Conservation (phyloP, 495 filamentous ascomycete species). For the Margaritispora aquatica region DNA sequence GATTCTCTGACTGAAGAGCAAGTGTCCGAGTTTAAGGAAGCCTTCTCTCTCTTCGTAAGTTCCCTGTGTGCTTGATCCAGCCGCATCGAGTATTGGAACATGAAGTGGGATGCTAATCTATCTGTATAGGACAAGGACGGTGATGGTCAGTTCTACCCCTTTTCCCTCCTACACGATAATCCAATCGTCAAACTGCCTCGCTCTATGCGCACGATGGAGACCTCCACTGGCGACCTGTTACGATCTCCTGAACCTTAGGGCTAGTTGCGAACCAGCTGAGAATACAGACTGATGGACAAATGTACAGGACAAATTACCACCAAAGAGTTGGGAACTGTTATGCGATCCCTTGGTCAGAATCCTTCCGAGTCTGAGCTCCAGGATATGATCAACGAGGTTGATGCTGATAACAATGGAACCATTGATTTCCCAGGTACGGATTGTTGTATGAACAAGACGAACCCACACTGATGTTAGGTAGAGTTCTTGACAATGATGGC, state of each 20-base stretch:
- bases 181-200: not conserved
- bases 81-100: not conserved
- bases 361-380: slow-evolving; percentile 97
- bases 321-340: slow-evolving; percentile 97
- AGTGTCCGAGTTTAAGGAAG: slow-evolving; percentile 99
- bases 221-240: slow-evolving; percentile 4
- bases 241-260: not conserved
- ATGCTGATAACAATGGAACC: slow-evolving; percentile 98
- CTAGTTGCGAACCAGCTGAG: not conserved
- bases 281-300: slow-evolving; percentile 5
- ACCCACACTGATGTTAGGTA: slow-evolving; percentile 29
- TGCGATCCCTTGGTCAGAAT: slow-evolving; percentile 99
- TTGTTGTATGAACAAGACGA: not conserved
- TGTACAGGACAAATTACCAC: slow-evolving; percentile 92
- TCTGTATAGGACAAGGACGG: slow-evolving; percentile 90
- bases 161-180: not conserved
- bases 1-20: slow-evolving; percentile 97
- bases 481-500: slow-evolving; percentile 99
- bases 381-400: slow-evolving; percentile 99
- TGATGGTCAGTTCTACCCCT: slow-evolving; percentile 72
- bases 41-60: slow-evolving; percentile 99
- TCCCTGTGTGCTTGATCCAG: not conserved
- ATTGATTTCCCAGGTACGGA: slow-evolving; percentile 94
- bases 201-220: not conserved
- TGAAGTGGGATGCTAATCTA: not conserved